phyloP scores from a whole-genome alignment of 306 rosid genomes.

The Alnus glutinosa region DNA sequence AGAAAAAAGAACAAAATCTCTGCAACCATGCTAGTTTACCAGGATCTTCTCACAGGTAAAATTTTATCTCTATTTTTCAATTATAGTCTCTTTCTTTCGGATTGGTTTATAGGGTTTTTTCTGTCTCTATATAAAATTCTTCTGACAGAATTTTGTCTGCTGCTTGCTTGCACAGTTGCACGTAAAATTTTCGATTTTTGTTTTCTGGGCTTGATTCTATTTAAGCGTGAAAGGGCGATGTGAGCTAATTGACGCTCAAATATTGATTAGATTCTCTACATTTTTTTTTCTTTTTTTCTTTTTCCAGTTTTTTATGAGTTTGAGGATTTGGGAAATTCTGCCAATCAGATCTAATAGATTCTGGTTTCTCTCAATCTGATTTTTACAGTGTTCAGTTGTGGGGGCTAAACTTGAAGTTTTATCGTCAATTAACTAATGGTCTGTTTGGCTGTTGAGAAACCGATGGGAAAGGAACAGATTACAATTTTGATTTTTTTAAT shows the following conservation, averaged over 20 bases:
- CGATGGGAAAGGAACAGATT: not conserved
- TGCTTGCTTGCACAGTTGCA: not conserved
- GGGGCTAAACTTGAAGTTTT: not conserved
- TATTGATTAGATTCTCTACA: too few species aligned
- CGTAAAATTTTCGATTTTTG: not conserved
- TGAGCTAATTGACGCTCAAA: too few species aligned
- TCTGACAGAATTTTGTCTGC: not conserved
- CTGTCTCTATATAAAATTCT: not conserved
- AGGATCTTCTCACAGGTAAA: slow-evolving; percentile 61
- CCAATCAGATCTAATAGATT: not conserved
- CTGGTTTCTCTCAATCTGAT: not conserved
- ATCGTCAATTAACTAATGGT: not conserved
- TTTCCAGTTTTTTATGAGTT: too few species aligned
- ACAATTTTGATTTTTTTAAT: not conserved
- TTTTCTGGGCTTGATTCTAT: not conserved
- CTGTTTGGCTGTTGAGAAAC: not conserved
- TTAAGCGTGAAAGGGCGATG: not conserved
- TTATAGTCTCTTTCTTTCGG: not conserved
- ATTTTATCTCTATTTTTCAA: not conserved
- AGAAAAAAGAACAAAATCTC: not conserved
- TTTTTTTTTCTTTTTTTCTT: too few species aligned
- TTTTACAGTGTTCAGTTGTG: not conserved
- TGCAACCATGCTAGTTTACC: slow-evolving; percentile 56
- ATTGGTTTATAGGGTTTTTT: too few species aligned
- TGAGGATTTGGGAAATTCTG: not conserved